These are phyloP conservation scores for Panellus pusillus DNA, from an alignment of 768 basidiomycete species.

Conservation along the genomic window DNA sequence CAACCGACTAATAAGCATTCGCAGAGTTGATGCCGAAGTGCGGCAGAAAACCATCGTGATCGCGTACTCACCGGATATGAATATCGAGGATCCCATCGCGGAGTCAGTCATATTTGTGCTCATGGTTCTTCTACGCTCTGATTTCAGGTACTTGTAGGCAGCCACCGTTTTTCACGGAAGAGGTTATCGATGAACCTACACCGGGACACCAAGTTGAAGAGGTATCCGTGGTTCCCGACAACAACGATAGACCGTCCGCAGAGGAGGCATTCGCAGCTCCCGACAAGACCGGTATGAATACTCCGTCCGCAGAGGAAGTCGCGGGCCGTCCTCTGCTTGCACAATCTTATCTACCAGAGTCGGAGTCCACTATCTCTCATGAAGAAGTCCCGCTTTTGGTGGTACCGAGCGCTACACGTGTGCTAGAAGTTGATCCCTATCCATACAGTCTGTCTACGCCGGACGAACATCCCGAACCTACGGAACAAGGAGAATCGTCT, in stretches of 20 bases:
- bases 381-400: not conserved
- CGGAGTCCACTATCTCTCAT: not conserved
- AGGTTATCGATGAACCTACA: not conserved
- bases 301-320: not conserved
- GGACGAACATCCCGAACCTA: slow-evolving; percentile 16
- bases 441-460: slow-evolving; percentile 52
- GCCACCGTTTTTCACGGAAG: not conserved
- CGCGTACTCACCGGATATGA: not conserved
- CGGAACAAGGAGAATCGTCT: slow-evolving; percentile 5
- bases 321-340: not conserved
- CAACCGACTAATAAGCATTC: not conserved
- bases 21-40: not conserved
- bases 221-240: not conserved
- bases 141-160: not conserved
- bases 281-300: no score
- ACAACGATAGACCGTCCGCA: not conserved
- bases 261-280: not conserved
- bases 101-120: not conserved
- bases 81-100: not conserved
- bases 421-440: slow-evolving; percentile 43
- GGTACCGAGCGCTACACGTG: slow-evolving; percentile 29
- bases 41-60: no score
- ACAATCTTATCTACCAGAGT: not conserved
- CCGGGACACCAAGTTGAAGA: not conserved
- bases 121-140: not conserved